Conservation (phyloP, 192 early-diverging fungal species). For the Backusella macrospora region DNA sequence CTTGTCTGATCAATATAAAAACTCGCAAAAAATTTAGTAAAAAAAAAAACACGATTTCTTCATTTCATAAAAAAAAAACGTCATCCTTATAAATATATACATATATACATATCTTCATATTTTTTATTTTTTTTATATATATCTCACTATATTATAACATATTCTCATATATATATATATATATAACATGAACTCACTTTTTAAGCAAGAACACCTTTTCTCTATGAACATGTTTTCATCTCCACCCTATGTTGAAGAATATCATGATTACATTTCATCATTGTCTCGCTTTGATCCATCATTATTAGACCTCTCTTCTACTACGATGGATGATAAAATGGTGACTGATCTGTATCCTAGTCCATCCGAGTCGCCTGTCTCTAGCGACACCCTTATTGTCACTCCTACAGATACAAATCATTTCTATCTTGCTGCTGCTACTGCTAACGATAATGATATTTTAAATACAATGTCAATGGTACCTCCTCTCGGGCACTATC, state of each 20-base stretch:
- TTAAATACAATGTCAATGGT: constrained; percentile 9
- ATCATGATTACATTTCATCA: constrained; percentile 19
- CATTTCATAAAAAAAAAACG: neutral
- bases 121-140: neutral
- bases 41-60: neutral
- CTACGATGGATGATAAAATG: neutral
- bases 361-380: constrained; percentile 19
- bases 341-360: constrained; percentile 18
- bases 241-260: constrained; percentile 9
- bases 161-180: neutral
- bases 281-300: constrained; percentile 1
- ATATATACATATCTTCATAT: neutral
- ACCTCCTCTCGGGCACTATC: constrained; percentile 12
- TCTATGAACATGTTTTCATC: neutral
- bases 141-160: neutral
- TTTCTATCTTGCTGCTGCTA: neutral
- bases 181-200: neutral
- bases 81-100: neutral
- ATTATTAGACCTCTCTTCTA: neutral
- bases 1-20: neutral
- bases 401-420: neutral
- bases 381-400: constrained; percentile 5
- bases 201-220: constrained; percentile 6
- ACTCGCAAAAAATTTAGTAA: neutral
- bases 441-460: neutral